phyloP scores from a whole-genome alignment of 306 rosid species.

The Prunus kanzakura region DNA sequence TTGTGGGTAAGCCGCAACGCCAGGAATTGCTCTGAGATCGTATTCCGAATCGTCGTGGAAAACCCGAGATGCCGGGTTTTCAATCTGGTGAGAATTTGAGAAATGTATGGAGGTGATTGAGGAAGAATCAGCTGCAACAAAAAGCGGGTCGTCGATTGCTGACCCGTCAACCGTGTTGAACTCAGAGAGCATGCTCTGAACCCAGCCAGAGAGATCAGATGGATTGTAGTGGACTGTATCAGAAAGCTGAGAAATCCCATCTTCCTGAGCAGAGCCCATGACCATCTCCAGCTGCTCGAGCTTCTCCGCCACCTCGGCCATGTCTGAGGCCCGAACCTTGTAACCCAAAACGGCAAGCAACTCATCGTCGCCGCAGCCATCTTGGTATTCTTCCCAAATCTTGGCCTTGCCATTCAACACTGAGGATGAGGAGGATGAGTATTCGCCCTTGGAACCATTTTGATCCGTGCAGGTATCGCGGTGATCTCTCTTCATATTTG shows the following conservation, averaged over 20 bases:
- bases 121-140: slow-evolving; percentile 18
- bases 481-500: slow-evolving; percentile 60
- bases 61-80: slow-evolving; percentile 5
- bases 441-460: slow-evolving; percentile 17
- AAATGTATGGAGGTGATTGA: slow-evolving; percentile 3
- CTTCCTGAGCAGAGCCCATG: slow-evolving; percentile 62
- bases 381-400: slow-evolving; percentile 48
- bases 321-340: slow-evolving; percentile 67
- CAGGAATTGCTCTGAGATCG: slow-evolving; percentile 80
- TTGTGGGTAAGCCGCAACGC: slow-evolving; percentile 63
- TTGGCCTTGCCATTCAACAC: slow-evolving; percentile 27
- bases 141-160: slow-evolving; percentile 25
- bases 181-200: slow-evolving; percentile 70
- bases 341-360: slow-evolving; percentile 65
- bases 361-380: slow-evolving; percentile 44
- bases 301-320: slow-evolving; percentile 77
- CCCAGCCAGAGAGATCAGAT: slow-evolving; percentile 76
- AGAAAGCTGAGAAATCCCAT: slow-evolving; percentile 61
- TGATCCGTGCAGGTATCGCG: slow-evolving; percentile 4
- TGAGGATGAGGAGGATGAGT: slow-evolving; percentile 28
- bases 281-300: slow-evolving; percentile 79
- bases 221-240: slow-evolving; percentile 83
- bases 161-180: slow-evolving; percentile 32
- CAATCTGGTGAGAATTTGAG: slow-evolving; percentile 20
- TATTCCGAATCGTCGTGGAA: slow-evolving; percentile 72